Base-by-base conservation (phyloP, 305 asterid genomes). In the Fraxinus ornus region DNA sequence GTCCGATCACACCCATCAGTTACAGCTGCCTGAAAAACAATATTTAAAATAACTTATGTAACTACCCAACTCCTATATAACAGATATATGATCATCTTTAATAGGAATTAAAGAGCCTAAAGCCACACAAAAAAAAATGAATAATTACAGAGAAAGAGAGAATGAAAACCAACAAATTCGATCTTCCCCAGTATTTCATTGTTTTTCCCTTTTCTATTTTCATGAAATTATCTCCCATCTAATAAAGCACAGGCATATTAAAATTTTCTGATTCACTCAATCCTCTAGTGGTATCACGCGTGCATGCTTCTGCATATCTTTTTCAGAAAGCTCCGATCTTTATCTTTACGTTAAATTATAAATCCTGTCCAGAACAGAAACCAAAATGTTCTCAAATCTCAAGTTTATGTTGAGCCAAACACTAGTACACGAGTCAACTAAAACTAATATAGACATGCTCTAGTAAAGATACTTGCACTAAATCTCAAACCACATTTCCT, bases 1-100 rank as follows among this genome's bases (percentile, higher is more conserved):
- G 89, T 73, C 47, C 97, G 92, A 62, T 94, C 97, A 79, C 99
- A 95, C 7, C 99, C 98, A 76, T 88, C 91, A 28, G 91, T 84
- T 68, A 92, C 93, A 76, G 80, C 90, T 62, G 97, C 99, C 99
- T 95, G 95, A 85, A 90, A 85, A 49, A 70, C 41, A 82, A 78
- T 36, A 81, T 57, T 49, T 24, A 52, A 57, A 47, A 22, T 75
- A 76, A 79, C 35, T 28, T 52, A 39, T 21, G 39, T 52, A 26
- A 77, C 60, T 44, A 49, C 71, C 44, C 57, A 78, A 22, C 41
- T 74, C 44, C 30, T 15, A n/a, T 36, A 77, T 15, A 1, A 77
- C 13, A 30, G 55, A 74, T 41, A 35, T 2, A 66, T 28, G 66
- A 72, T 76, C 84, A 37, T 76, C 64, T 71, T 33, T 39, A 76